Base-by-base conservation (phyloP, 257 asterid genomes). In the Galeopsis tetrahit region DNA sequence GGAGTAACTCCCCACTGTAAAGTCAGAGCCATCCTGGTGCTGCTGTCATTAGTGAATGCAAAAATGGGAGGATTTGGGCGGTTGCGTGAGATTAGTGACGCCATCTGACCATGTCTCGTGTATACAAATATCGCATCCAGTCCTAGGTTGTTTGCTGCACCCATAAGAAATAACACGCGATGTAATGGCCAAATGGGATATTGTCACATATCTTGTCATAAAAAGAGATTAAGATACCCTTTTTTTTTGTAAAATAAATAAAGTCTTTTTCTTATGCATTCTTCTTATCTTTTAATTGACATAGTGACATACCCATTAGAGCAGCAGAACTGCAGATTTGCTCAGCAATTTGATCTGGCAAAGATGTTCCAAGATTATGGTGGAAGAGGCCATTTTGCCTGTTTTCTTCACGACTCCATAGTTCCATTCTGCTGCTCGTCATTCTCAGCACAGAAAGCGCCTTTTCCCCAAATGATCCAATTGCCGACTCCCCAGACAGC, bases 401-500 rank as follows among this genome's bases (percentile, higher is more conserved):
- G 73, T 76, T 88, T 81, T 89, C 93, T 71, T 86, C 92, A 5
- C 92, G 92, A 62, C 88, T 83, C 88, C 89, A 85, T 42, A 81
- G 85, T 66, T 92, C 96, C 95, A 92, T 86, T 58, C 96, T 80
- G 67, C 82, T 72, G 58, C 97, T 92, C n/a, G 93, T 77, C 77
- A 82, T 86, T 33, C 83, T 77, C 82, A 92, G 69, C 58, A 91
- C 96, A 42, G 86, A 81, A 39, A 88, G 90, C 60, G 95, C 95
- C 76, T 92, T 91, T 76, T 83, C 82, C 1, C 90, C 91, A 10
- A 72, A 84, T 2, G 89, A 86, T 55, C 96, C 95, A 17, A 91
- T 85, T 4, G 97, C 97, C n/a, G 97, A 89, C 78, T 91, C 97
- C 49, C 97, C 97, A 5, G 93, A 91, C 49, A 91, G 88, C 97